Conservation (phyloP, 495 filamentous ascomycete genomes). For the Xylaria flabelliformis region DNA sequence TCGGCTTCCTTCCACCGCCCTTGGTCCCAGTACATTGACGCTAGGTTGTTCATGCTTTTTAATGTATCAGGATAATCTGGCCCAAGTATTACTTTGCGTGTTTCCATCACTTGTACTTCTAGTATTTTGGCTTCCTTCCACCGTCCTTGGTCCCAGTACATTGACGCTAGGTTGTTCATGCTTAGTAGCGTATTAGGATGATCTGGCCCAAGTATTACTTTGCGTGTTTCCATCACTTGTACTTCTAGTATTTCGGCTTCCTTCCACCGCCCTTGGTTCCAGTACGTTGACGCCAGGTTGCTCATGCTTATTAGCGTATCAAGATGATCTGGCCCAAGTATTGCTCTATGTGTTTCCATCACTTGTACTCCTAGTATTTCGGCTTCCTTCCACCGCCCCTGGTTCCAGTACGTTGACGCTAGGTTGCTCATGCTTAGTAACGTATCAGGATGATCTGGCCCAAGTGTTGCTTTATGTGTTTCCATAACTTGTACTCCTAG, state of each 20-base stretch:
- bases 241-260: conserved; percentile 46
- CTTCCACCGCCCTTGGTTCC: conserved; percentile 32
- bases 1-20: conserved; percentile 47
- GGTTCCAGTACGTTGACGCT: conserved; percentile 38
- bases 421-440: conserved; percentile 43
- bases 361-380: conserved; percentile 43
- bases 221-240: conserved; percentile 38
- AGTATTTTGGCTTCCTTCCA: conserved; percentile 45
- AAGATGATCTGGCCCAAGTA: conserved; percentile 48
- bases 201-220: conserved; percentile 41
- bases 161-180: conserved; percentile 43
- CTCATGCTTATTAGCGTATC: conserved; percentile 36
- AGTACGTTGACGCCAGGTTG: conserved; percentile 47
- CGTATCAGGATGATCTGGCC: conserved; percentile 48
- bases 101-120: conserved; percentile 43
- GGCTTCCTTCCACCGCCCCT: conserved; percentile 46
- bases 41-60: conserved; percentile 40
- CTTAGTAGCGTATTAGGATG: conserved; percentile 46
- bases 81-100: conserved; percentile 40
- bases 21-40: conserved; percentile 42
- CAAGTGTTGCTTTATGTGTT: conserved; percentile 37
- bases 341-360: conserved; percentile 40
- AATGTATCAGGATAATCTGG: conserved; percentile 49
- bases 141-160: conserved; percentile 41
- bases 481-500: conserved; percentile 41